Evolutionary conservation across 2,329 filamentous ascomycete species (phyloP), one percentile per base, ranked within the genome.

Genomic region (Ilyonectria sp.): DNA sequence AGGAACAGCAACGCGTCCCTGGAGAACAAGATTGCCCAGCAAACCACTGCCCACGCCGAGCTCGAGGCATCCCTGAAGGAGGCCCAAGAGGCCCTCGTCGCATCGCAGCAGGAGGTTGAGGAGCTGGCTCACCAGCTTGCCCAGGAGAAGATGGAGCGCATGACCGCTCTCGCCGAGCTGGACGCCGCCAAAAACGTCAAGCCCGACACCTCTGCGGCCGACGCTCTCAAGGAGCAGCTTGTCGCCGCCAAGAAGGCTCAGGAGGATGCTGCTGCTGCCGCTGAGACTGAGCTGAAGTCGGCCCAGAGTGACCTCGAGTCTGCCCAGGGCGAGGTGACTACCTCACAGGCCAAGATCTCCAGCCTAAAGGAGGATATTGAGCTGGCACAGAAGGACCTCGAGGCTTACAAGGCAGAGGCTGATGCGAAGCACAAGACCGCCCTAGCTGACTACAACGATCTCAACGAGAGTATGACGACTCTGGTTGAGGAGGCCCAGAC

Each of bases 391-490:
- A 87, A 88, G 77, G 87, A 89, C 58, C 80, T 90, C 1, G 85
- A 88, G 68, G 83, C 86, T 8, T 80, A 85, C 72, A 85, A 83
- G 77, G 81, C 84, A 23, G 85, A 87, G 72, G 83, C 84, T 3
- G 85, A 86, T 11, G 84, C 84, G 11, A 85, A 84, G 76, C 74
- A 82, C 59, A 89, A 89, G 85, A 88, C 84, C n/a, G 82, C 86
- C 53, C 82, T 84, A 77, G 83, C 85, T n/a, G 88, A 90, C 76
- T 90, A 89, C 78, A 85, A 87, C 75, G 88, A 90, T 69, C 86
- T 91, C 81, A 87, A 89, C 75, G 88, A 91, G 58, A 89, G 86
- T 67, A 84, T 91, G 82, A 90, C 86, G 5, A 80, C 86, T 71
- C 80, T 91, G 60, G 83, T 90, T 2, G 89, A 91, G 76, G 89